Evolutionary conservation across 75 land plant species (phyloP).

Genomic region (Adiantum capillusveneris): DNA sequence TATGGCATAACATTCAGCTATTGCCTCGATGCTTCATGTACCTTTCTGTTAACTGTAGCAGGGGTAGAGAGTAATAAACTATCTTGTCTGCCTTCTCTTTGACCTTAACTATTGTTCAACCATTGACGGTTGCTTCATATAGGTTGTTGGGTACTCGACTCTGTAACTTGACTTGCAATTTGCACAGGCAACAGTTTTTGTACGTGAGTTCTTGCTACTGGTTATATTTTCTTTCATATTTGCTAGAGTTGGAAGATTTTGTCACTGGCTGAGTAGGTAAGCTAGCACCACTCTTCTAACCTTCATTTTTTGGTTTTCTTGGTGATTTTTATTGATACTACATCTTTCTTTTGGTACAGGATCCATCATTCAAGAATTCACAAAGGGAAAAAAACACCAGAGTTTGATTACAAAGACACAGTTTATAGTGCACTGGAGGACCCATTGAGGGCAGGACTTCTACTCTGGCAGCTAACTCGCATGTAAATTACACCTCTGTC

Average conservation of each 20-base stretch:
- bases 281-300: neutral
- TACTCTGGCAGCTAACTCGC: conserved; percentile 4
- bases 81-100: too few species aligned
- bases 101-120: too few species aligned
- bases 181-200: conserved; percentile 6
- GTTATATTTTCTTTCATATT: conserved; percentile 1
- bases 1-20: too few species aligned
- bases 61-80: too few species aligned
- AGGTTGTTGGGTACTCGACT: neutral
- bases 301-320: too few species aligned
- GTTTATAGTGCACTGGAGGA: conserved; percentile 2
- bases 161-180: too few species aligned
- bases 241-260: conserved; percentile 5
- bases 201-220: conserved; percentile 6
- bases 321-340: too few species aligned
- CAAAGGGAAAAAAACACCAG: neutral
- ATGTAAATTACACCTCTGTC: too few species aligned
- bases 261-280: conserved; percentile 8
- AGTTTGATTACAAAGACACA: conserved; percentile 2
- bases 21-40: too few species aligned
- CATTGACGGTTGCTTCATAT: too few species aligned
- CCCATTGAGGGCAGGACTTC: conserved; percentile 2
- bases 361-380: neutral
- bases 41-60: too few species aligned
- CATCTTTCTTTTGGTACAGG: neutral